Evolutionary conservation across 208 protist species (phyloP), one percentile per base, ranked within the genome.

Genomic region (Leishmania mexicana): DNA sequence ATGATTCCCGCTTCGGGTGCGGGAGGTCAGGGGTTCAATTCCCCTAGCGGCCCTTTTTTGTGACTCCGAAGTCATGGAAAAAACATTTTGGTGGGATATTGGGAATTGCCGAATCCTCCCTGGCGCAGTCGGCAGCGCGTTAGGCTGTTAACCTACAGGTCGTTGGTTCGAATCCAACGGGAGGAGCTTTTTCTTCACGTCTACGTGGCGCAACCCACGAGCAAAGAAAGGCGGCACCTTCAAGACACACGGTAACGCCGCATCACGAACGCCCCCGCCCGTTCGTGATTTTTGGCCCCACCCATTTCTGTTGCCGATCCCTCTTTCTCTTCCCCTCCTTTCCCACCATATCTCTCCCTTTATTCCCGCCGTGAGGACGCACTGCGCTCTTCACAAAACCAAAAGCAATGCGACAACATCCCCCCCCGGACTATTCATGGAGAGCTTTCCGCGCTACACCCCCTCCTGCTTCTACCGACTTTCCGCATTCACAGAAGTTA

Each of bases 71-170:
- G 31, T 35, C 31, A 35, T 35, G 31, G 31, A 35, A 35, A 35
- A 35, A 0, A 35, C 31, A 35, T 35, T 35, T 35, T 35, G 31
- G 31, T 35, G 31, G 31, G 31, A 35, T 35, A 35, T 35, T 35
- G 31, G 31, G 31, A 35, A 35, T 35, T 0, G 0, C 0, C 15
- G 53, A 35, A 35, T 97, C 95, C 95, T 97, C 93, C 95, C 89
- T 97, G 95, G 95, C 95, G 95, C 95, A 97, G 95, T 97, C 95
- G 95, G 95, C 93, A 97, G 95, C 95, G 95, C 95, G 95, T 97
- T 97, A 97, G 95, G 95, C 95, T 97, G 95, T 97, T 97, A 97
- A 97, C 95, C 95, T 97, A 97, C 95, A 97, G 94, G 94, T 97
- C 94, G 94, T 97, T 97, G 94, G 94, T 97, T 97, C 94, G 94